Evolutionary conservation across 2,329 filamentous ascomycete genomes (phyloP).

Genomic region (Elsinoe australis): DNA sequence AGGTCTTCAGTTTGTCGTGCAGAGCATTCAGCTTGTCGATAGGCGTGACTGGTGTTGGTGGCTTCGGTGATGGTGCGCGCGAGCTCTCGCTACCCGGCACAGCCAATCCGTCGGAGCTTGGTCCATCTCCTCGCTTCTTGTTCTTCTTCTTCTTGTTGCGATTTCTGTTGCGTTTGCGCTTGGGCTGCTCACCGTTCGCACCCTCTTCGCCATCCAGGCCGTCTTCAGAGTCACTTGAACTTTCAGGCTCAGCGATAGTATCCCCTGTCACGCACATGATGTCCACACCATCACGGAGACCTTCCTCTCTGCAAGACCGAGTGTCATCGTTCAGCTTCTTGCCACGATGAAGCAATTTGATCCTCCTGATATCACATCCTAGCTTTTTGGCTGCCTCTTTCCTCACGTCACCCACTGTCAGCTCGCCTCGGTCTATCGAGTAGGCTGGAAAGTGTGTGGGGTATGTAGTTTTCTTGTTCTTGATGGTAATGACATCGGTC

Average conservation of each 20-base stretch:
- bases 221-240: conserved; percentile 37
- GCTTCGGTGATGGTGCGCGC: conserved; percentile 35
- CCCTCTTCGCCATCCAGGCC: conserved; percentile 30
- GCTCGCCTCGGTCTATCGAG: conserved; percentile 65
- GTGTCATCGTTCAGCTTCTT: conserved; percentile 59
- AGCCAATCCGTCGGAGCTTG: conserved; percentile 30
- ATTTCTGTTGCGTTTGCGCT: conserved; percentile 35
- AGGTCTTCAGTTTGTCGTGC: conserved; percentile 53
- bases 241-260: conserved; percentile 36
- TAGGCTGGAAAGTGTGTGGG: conserved; percentile 67
- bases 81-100: conserved; percentile 27
- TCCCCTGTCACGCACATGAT: conserved; percentile 53
- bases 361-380: conserved; percentile 49
- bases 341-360: conserved; percentile 69
- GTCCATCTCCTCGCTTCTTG: conserved; percentile 27
- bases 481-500: conserved; percentile 64
- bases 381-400: conserved; percentile 61
- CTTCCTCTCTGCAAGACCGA: conserved; percentile 50
- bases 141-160: conserved; percentile 43
- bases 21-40: conserved; percentile 62
- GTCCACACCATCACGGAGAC: conserved; percentile 53
- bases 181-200: conserved; percentile 31
- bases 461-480: conserved; percentile 58
- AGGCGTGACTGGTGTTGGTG: conserved; percentile 36
- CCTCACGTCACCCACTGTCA: conserved; percentile 58